Evolutionary conservation across 345 rosid genomes (phyloP).

Genomic region (Aquilaria yunnanensis): DNA sequence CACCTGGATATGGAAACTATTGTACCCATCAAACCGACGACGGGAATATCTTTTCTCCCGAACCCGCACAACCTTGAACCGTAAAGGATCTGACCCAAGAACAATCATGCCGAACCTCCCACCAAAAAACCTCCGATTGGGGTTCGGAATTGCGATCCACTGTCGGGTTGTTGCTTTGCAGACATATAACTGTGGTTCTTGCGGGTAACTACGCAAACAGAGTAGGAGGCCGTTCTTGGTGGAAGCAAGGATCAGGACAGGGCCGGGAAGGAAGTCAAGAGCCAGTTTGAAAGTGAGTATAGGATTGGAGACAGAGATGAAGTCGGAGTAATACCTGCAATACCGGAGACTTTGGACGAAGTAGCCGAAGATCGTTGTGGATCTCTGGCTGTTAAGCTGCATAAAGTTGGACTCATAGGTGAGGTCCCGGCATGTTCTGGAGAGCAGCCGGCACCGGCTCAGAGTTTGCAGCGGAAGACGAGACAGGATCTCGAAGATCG

Average conservation of each 20-base stretch:
- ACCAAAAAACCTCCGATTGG: background rate
- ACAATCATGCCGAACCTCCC: slow-evolving; percentile 8
- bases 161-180: slow-evolving; percentile 24
- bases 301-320: background rate
- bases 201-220: background rate
- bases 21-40: too few relatives aligned
- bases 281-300: background rate
- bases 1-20: background rate
- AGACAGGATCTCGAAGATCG: slow-evolving; percentile 5
- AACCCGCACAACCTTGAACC: slow-evolving; percentile 13
- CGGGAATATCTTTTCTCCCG: background rate
- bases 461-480: slow-evolving; percentile 5
- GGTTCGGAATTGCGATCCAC: slow-evolving; percentile 16
- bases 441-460: background rate
- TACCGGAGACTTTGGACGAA: background rate
- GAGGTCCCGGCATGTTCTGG: slow-evolving; percentile 7
- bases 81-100: slow-evolving; percentile 13
- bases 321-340: background rate
- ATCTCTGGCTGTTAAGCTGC: slow-evolving; percentile 9
- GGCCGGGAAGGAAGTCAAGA: slow-evolving; percentile 6
- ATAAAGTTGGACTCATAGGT: slow-evolving; percentile 14
- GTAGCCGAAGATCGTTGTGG: slow-evolving; percentile 6
- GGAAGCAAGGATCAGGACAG: background rate
- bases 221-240: slow-evolving; percentile 7
- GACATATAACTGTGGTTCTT: slow-evolving; percentile 11